phyloP scores from a whole-genome alignment of 306 rosid genomes.

The Acacia acuminata region DNA sequence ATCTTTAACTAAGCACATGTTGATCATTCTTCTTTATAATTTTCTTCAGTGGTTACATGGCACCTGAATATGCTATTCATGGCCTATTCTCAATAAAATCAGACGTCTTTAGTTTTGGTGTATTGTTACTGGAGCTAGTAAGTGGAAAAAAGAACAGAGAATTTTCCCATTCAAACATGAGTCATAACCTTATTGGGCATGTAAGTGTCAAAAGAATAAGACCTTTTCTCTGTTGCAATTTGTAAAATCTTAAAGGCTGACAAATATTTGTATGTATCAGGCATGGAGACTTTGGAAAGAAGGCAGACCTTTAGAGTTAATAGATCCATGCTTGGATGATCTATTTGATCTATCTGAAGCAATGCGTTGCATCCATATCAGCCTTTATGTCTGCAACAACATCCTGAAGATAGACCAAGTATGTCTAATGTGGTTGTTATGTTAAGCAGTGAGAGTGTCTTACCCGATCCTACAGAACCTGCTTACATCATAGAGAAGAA shows the following conservation, averaged over 20 bases:
- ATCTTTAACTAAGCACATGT: background rate
- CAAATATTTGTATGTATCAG: conserved; percentile 6
- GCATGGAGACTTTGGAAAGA: conserved; percentile 41
- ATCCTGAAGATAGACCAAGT: conserved; percentile 58
- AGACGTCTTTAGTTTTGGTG: conserved; percentile 39
- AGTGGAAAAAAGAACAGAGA: conserved; percentile 42
- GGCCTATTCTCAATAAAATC: conserved; percentile 36
- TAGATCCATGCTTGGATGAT: conserved; percentile 36
- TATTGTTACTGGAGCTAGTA: conserved; percentile 33
- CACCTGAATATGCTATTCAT: conserved; percentile 40
- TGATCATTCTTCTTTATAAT: background rate
- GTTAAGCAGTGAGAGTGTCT: conserved; percentile 44
- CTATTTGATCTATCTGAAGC: conserved; percentile 26
- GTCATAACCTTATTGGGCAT: conserved; percentile 31
- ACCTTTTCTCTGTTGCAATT: background rate
- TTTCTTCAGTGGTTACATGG: conserved; percentile 38
- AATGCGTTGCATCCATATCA: conserved; percentile 46
- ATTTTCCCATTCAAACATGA: conserved; percentile 22
- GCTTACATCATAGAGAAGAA: conserved; percentile 37
- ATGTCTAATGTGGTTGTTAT: conserved; percentile 58
- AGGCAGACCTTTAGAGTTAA: conserved; percentile 39
- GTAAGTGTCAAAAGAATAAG: conserved; percentile 22
- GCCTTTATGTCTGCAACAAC: conserved; percentile 60
- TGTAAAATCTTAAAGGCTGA: background rate
- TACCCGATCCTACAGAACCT: conserved; percentile 54